These are phyloP conservation scores for Setaria viridis DNA, from an alignment of 202 grass and related monocot genomes.

Conservation along the genomic window DNA sequence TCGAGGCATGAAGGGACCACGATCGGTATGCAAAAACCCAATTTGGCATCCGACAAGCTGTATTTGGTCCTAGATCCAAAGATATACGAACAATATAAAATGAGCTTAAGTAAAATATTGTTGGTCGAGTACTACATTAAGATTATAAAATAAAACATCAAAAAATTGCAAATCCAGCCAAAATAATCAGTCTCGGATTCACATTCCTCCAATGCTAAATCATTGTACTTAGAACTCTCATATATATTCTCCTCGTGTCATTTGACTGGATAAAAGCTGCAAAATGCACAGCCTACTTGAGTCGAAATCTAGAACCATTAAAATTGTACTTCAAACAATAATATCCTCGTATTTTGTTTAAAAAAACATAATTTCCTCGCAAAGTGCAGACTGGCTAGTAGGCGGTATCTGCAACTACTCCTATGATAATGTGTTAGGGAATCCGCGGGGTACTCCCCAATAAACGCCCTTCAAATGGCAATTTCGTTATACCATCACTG, in stretches of 20 bases:
- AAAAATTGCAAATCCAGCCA: neutral
- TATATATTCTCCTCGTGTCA: neutral
- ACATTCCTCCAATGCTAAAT: neutral
- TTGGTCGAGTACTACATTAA: neutral
- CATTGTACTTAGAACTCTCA: neutral
- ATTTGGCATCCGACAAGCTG: neutral
- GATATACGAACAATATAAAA: neutral
- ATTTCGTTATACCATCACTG: neutral
- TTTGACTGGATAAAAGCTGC: neutral
- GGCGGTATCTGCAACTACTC: neutral
- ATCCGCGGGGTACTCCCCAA: no score
- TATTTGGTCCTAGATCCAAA: neutral
- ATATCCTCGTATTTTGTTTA: no score
- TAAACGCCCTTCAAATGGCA: neutral
- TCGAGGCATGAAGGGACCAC: neutral
- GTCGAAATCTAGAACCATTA: neutral
- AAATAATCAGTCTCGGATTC: neutral
- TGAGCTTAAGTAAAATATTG: neutral
- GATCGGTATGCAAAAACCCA: neutral
- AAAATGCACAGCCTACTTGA: neutral
- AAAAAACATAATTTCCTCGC: neutral
- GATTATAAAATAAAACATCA: neutral
- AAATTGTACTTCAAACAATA: no score
- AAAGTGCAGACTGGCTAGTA: no score
- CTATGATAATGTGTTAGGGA: neutral